Percentiles rank a stretch among this genome's conserved stretches.
phyloP scores from a whole-genome alignment of 345 rosid genomes.

The Boechera stricta region DNA sequence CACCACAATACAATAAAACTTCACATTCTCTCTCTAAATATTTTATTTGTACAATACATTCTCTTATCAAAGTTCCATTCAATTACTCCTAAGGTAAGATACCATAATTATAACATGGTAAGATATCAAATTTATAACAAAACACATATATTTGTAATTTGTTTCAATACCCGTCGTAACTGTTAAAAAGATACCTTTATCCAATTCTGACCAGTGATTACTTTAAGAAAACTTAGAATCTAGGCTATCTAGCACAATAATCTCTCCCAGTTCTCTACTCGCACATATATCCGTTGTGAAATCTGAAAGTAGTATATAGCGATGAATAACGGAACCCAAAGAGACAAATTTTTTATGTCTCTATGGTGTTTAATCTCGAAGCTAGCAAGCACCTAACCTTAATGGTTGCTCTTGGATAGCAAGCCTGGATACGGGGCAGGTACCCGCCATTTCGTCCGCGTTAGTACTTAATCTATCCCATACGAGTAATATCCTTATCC shows the following conservation, averaged over 20 bases:
- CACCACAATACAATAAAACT: no score
- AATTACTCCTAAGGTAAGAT: no score
- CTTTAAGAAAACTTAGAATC: neutral
- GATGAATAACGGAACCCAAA: neutral
- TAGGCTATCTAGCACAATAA: neutral
- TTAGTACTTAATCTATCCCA: no score
- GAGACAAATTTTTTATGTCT: neutral
- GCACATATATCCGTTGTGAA: neutral
- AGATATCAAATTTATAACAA: no score
- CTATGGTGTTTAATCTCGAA: neutral
- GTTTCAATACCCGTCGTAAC: neutral
- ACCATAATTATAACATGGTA: no score
- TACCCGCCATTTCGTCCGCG: no score
- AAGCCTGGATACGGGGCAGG: no score
- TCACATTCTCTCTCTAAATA: no score
- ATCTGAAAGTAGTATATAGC: neutral
- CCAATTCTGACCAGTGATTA: neutral
- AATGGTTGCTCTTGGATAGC: neutral
- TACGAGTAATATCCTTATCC: no score
- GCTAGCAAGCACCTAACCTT: neutral
- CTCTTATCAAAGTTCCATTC: no score
- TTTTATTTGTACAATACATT: no score
- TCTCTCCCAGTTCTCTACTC: neutral
- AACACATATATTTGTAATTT: neutral
- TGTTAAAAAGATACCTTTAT: neutral